A percentile compares a stretch with the other conserved stretches of the same genome.
phyloP scores from a whole-genome alignment of 2,329 filamentous ascomycete genomes.

The Verruconis gallopava region DNA sequence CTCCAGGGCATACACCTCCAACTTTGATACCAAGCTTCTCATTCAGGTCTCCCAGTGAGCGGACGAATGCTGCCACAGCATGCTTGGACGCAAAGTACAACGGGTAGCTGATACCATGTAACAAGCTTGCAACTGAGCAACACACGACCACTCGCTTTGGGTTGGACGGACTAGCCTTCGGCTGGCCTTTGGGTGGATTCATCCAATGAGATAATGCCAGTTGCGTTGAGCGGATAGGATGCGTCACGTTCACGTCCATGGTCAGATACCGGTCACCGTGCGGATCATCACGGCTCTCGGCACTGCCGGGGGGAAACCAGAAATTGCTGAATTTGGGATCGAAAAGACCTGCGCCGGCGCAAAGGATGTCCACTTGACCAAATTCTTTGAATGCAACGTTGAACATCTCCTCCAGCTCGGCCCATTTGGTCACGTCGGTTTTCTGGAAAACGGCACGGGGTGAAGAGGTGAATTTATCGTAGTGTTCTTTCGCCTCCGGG shows the following conservation, averaged over 20 bases:
- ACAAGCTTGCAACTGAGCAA: conserved; percentile 31
- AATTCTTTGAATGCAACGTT: conserved; percentile 19
- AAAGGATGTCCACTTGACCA: conserved; percentile 31
- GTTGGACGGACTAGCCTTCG: conserved; percentile 24
- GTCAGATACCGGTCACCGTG: conserved; percentile 21
- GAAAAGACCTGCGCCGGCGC: conserved; percentile 37
- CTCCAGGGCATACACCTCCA: conserved; percentile 46
- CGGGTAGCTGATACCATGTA: conserved; percentile 24
- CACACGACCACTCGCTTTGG: conserved; percentile 35
- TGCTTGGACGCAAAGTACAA: conserved; percentile 34
- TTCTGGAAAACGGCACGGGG: conserved; percentile 30
- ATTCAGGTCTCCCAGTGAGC: conserved; percentile 38
- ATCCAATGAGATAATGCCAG: conserved; percentile 33
- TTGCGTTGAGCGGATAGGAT: conserved; percentile 35
- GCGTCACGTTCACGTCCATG: conserved; percentile 35
- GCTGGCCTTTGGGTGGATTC: conserved; percentile 18
- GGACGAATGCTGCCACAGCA: conserved; percentile 35
- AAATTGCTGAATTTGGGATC: conserved; percentile 36
- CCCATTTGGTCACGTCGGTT: conserved; percentile 30
- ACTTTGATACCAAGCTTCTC: conserved; percentile 39
- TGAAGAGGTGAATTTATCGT: conserved; percentile 19
- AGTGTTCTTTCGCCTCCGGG: conserved; percentile 31
- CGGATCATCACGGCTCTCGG: conserved; percentile 20
- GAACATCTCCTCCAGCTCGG: conserved; percentile 23
- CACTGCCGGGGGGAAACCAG: conserved; percentile 29